Evolutionary conservation across 305 asterid species (phyloP), one percentile per base, ranked within the genome.

Genomic region (Fraxinus baroniana): DNA sequence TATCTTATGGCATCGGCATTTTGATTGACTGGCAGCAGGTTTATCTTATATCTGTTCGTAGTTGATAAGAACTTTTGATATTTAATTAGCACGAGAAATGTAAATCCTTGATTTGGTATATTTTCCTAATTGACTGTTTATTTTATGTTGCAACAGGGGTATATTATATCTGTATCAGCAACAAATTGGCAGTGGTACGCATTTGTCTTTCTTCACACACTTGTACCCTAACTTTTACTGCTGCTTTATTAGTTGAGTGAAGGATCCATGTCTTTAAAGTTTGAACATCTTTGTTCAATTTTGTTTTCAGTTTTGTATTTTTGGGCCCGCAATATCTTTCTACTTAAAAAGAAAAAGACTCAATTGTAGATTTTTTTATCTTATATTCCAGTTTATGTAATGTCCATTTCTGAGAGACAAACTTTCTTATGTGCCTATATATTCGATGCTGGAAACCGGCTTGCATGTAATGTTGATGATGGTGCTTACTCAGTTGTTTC

Each of bases 181-280:
- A 83, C 94, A 91, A 89, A 90, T 94, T 80, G 97, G 98, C 78
- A 90, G 93, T 78, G 98, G 99, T 96, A 93, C 80, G 94, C 52
- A 73, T 87, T 28, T 81, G 76, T 79, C 82, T 15, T 71, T 35
- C 15, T 60, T 55, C 79, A 39, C 75, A 33, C 12, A 71, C 60
- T 75, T 66, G 32, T 66, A 66, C 75, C 75, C 10, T 30, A 28
- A 30, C 18, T 70, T 68, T 70, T 15, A 13, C 37, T 70, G 71
- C 78, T 36, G 81, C 79, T 37, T 68, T 74, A 18, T 44, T 39
- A 35, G 76, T 10, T 77, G 15, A 77, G 52, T 76, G 46, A 49
- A 22, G 10, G 8, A 73, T 70, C 74, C 68, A 49, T 8, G 28
- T 39, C 4, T 30, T 70, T 81, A 18, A 62, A 78, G 33, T 68